These are phyloP conservation scores for Beauveria varroae DNA, from an alignment of 2,329 filamentous ascomycete genomes.

Conservation along the genomic window DNA sequence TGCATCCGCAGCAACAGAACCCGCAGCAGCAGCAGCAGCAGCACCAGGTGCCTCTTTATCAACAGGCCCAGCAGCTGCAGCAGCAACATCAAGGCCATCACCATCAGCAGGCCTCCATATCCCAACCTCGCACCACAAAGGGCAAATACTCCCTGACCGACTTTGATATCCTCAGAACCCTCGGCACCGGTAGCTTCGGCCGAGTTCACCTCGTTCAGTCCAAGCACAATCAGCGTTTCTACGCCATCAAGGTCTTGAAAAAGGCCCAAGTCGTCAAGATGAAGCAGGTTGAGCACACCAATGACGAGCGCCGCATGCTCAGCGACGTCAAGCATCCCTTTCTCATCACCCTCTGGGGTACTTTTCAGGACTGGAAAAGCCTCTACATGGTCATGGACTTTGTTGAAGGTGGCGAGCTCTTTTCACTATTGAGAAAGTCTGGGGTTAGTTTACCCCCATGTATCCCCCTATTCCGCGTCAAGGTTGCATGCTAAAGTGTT, in stretches of 20 bases:
- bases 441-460: slow-evolving; percentile 42
- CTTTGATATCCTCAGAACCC: slow-evolving; percentile 81
- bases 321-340: slow-evolving; percentile 97
- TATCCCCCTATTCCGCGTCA: neutral
- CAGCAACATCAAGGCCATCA: slow-evolving; percentile 20
- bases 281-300: slow-evolving; percentile 99
- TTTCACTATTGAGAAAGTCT: slow-evolving; percentile 91
- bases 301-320: slow-evolving; percentile 93
- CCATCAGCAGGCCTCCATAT: slow-evolving; percentile 25
- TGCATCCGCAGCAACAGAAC: slow-evolving; percentile 14
- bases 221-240: slow-evolving; percentile 96
- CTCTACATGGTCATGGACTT: slow-evolving; percentile 99
- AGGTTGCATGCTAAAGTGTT: neutral
- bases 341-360: slow-evolving; percentile 95
- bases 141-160: slow-evolving; percentile 93
- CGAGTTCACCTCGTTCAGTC: slow-evolving; percentile 95
- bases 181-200: slow-evolving; percentile 95
- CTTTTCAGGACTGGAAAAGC: slow-evolving; percentile 91
- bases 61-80: slow-evolving; percentile 21
- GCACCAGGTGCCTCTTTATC: slow-evolving; percentile 16
- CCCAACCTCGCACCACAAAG: slow-evolving; percentile 66
- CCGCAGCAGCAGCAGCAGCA: slow-evolving; percentile 16
- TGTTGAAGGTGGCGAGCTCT: slow-evolving; percentile 95
- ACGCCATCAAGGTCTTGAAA: slow-evolving; percentile 97
- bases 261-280: slow-evolving; percentile 99